Evolutionary conservation across 2,329 filamentous ascomycete genomes (phyloP).

Genomic region (Podosphaera xanthii): DNA sequence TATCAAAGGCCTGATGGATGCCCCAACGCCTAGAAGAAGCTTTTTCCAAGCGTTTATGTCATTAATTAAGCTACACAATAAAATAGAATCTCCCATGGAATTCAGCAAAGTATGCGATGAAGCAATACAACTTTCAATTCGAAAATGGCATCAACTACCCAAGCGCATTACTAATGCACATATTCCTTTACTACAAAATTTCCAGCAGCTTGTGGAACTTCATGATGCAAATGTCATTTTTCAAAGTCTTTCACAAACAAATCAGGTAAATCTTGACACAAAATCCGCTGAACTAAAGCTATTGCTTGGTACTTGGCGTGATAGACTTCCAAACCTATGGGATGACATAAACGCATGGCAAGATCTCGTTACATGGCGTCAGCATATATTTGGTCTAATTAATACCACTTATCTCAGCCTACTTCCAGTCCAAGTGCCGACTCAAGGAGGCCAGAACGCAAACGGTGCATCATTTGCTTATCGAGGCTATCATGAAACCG

Average conservation of each 20-base stretch:
- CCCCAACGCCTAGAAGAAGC: slow-evolving; percentile 72
- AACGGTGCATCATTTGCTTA: slow-evolving; percentile 90
- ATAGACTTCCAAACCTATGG: slow-evolving; percentile 91
- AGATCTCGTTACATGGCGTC: slow-evolving; percentile 96
- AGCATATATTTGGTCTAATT: slow-evolving; percentile 96
- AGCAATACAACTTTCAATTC: slow-evolving; percentile 86
- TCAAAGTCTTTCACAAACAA: slow-evolving; percentile 69
- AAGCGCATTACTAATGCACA: slow-evolving; percentile 84
- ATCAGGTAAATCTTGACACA: slow-evolving; percentile 60
- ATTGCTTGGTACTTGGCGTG: slow-evolving; percentile 81
- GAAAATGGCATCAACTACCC: slow-evolving; percentile 98
- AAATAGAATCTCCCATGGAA: slow-evolving; percentile 56
- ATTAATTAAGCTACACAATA: slow-evolving; percentile 77
- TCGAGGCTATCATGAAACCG: slow-evolving; percentile 91
- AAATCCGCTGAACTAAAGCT: slow-evolving; percentile 94
- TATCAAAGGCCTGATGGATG: slow-evolving; percentile 94
- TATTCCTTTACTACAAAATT: slow-evolving; percentile 84
- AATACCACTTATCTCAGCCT: slow-evolving; percentile 81
- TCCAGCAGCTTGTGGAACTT: slow-evolving; percentile 90
- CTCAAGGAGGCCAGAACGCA: slow-evolving; percentile 33
- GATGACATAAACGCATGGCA: slow-evolving; percentile 99
- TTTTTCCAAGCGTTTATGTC: slow-evolving; percentile 99
- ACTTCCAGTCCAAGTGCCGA: slow-evolving; percentile 44
- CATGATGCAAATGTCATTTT: slow-evolving; percentile 97
- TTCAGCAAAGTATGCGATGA: slow-evolving; percentile 87